Evolutionary conservation across 2,329 filamentous ascomycete species (phyloP).

Genomic region (Ambrosiella beaveri): DNA sequence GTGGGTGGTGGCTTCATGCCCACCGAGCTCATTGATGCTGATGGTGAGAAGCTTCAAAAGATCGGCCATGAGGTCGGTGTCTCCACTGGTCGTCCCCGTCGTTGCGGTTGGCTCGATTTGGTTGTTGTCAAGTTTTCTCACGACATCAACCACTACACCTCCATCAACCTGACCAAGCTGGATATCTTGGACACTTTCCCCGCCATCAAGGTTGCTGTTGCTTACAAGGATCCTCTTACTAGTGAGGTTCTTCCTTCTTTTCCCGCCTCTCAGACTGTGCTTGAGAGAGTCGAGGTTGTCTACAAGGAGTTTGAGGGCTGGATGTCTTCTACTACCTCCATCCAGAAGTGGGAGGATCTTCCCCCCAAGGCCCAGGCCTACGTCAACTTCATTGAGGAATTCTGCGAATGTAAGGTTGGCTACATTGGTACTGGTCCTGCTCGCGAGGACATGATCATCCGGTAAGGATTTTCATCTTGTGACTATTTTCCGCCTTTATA

Average conservation of each 20-base stretch:
- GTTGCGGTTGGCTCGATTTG: slow-evolving; percentile 40
- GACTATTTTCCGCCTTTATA: too few species aligned
- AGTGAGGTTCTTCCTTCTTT: slow-evolving; percentile 39
- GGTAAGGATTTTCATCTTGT: slow-evolving; percentile 11
- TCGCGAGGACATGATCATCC: slow-evolving; percentile 44
- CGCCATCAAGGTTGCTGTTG: slow-evolving; percentile 51
- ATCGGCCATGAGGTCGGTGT: slow-evolving; percentile 24
- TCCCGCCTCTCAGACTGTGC: slow-evolving; percentile 41
- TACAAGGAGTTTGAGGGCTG: slow-evolving; percentile 56
- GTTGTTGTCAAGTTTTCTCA: slow-evolving; percentile 48
- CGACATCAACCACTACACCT: slow-evolving; percentile 34
- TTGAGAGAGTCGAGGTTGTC: slow-evolving; percentile 43
- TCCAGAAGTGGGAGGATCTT: slow-evolving; percentile 43
- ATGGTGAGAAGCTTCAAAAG: slow-evolving; percentile 25
- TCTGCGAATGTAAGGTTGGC: slow-evolving; percentile 36
- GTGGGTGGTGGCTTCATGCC: slow-evolving; percentile 46
- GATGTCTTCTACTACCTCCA: slow-evolving; percentile 44
- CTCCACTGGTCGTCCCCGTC: slow-evolving; percentile 13
- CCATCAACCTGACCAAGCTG: slow-evolving; percentile 34
- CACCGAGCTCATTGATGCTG: slow-evolving; percentile 32
- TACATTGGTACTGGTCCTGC: slow-evolving; percentile 52
- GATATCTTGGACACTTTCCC: slow-evolving; percentile 59
- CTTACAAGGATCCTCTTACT: slow-evolving; percentile 37
- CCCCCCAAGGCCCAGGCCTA: slow-evolving; percentile 48
- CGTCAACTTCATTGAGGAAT: slow-evolving; percentile 49